These are phyloP conservation scores for Fusarium sp. DNA, from an alignment of 2,329 filamentous ascomycete genomes.

Conservation along the genomic window DNA sequence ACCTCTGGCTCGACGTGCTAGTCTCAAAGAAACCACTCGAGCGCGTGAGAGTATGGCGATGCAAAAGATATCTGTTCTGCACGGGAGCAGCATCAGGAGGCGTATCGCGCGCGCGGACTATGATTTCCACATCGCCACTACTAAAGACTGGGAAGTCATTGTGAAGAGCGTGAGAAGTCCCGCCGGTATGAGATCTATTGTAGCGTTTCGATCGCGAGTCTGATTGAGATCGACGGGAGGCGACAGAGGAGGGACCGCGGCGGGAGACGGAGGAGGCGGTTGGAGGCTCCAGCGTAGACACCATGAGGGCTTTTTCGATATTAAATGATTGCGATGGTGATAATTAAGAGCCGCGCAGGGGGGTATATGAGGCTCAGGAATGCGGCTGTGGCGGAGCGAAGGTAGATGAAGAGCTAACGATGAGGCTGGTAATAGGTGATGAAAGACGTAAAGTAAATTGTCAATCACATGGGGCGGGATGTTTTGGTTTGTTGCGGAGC, in stretches of 20 bases:
- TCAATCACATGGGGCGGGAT: conserved; percentile 41
- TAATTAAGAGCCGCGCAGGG: conserved; percentile 17
- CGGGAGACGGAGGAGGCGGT: conserved; percentile 62
- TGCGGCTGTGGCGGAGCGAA: conserved; percentile 28
- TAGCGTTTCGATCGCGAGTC: conserved; percentile 73
- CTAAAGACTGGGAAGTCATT: conserved; percentile 96
- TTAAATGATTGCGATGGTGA: not conserved
- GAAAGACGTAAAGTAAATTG: conserved; percentile 4
- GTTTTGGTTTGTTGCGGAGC: conserved; percentile 36
- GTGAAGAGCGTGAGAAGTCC: conserved; percentile 72
- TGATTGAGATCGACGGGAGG: conserved; percentile 68
- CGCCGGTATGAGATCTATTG: conserved; percentile 82
- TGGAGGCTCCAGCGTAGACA: conserved; percentile 67
- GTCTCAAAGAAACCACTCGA: conserved; percentile 95
- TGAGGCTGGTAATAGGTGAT: conserved; percentile 18
- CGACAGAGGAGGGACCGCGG: conserved; percentile 65
- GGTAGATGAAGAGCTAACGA: conserved; percentile 25
- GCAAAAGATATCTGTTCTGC: conserved; percentile 86
- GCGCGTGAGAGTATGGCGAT: conserved; percentile 85
- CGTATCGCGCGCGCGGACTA: conserved; percentile 68
- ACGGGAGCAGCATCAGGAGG: conserved; percentile 31
- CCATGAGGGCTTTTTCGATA: conserved; percentile 57
- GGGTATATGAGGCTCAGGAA: conserved; percentile 5
- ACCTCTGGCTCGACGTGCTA: conserved; percentile 82
- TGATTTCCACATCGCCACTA: conserved; percentile 91